Conservation (phyloP, 2,329 filamentous ascomycete species). For the Hypoxylon rubiginosum region DNA sequence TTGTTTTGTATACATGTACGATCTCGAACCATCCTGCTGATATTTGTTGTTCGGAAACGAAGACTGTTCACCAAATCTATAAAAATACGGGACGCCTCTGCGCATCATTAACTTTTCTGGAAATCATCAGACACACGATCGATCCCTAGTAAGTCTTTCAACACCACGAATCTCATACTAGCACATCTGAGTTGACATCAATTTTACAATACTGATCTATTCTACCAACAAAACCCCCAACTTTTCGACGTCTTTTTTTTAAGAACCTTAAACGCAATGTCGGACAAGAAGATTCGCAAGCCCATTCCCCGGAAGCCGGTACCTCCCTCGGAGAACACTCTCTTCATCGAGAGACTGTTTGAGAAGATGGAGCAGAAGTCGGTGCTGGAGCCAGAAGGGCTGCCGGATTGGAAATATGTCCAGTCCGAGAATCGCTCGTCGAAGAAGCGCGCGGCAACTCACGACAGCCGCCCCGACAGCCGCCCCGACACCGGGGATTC, state of each 20-base stretch:
- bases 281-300: background rate
- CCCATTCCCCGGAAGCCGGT: no score
- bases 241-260: background rate
- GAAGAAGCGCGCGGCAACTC: no score
- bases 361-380: no score
- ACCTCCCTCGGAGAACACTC: no score
- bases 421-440: no score
- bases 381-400: no score
- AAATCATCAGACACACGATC: background rate
- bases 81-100: background rate
- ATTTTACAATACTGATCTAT: background rate
- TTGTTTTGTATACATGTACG: slow-evolving; percentile 9
- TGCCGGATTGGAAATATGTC: no score
- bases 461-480: no score
- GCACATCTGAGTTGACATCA: background rate
- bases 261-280: background rate
- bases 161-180: background rate
- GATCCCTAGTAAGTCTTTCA: background rate
- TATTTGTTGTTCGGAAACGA: slow-evolving; percentile 4
- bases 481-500: no score
- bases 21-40: background rate
- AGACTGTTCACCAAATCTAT: background rate
- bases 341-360: no score
- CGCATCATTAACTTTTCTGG: background rate
- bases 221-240: background rate